Evolutionary conservation across 176 grass and related monocot species (phyloP), one percentile per base, ranked within the genome.

Genomic region (Rhipidocladum racemiflorum): DNA sequence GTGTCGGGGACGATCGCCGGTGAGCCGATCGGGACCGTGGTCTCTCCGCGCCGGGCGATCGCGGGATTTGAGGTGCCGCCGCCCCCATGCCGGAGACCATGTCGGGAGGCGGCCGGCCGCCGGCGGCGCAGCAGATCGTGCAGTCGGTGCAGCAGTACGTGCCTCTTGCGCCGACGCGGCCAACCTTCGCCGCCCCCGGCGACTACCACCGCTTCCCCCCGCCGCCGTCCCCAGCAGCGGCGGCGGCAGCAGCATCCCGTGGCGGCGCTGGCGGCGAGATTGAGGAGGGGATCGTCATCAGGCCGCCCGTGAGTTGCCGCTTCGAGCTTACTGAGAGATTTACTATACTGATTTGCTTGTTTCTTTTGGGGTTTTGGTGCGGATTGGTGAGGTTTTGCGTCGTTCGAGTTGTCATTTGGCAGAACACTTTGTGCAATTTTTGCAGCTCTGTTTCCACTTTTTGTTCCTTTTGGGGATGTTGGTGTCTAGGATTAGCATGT

Each of bases 281-380:
- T 34, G 75, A 87, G 29, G 96, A 98, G 38, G 90, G 84, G 48
- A 75, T 95, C 17, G 68, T 90, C 70, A 64, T 85, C 50, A 88
- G 76, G 68, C 90, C 57, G 16, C 86, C 92, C 5, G 92, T 98
- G 85, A 98, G 92, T 90, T 79, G n/a, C 32, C 27, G 50, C 51
- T 70, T 76, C 3, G 53, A 76, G 70, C 42, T 73, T 65, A 38
- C 36, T 4, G 28, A 27, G 6, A 49, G 54, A 49, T 84, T 85
- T 44, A 38, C 34, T 73, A 0, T 24, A 28, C 38, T 66, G 34
- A 49, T 21, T n/a, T 89, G 36, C 35, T 70, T 70, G 72, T 49
- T 83, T 82, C 56, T 44, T n/a, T 21, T n/a, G 18, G 60, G 78
- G 71, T 42, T 44, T 74, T 69, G 12, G 38, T 55, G 25, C 54